Evolutionary conservation across 2,329 filamentous ascomycete species (phyloP).

Genomic region (Thelonectria olida): DNA sequence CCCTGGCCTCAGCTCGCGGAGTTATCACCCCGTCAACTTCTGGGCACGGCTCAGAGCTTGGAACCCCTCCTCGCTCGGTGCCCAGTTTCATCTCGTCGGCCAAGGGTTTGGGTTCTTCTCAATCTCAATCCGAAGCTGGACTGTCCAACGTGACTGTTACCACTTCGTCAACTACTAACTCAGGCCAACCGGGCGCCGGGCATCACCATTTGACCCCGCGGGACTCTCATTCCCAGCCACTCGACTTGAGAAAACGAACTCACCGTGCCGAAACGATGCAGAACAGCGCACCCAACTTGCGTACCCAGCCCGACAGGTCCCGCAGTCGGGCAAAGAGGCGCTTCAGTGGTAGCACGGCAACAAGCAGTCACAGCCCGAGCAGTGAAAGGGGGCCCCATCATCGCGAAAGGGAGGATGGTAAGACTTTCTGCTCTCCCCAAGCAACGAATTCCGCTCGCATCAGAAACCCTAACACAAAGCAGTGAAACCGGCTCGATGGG

Average conservation of each 20-base stretch:
- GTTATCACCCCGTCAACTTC: slow-evolving; percentile 60
- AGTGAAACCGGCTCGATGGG: slow-evolving; percentile 67
- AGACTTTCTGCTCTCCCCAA: slow-evolving; percentile 25
- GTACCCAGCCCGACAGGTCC: slow-evolving; percentile 64
- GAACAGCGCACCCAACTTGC: slow-evolving; percentile 46
- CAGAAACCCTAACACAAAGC: slow-evolving; percentile 39
- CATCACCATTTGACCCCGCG: slow-evolving; percentile 58
- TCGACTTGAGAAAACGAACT: slow-evolving; percentile 58
- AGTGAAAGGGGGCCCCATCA: slow-evolving; percentile 69
- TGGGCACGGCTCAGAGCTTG: slow-evolving; percentile 61
- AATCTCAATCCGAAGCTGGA: slow-evolving; percentile 60
- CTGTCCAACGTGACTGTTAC: slow-evolving; percentile 63
- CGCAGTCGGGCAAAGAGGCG: slow-evolving; percentile 77
- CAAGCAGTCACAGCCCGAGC: slow-evolving; percentile 82
- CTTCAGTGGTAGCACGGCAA: slow-evolving; percentile 83
- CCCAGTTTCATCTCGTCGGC: slow-evolving; percentile 58
- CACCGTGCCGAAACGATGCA: slow-evolving; percentile 48
- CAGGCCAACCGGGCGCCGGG: slow-evolving; percentile 51
- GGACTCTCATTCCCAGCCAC: slow-evolving; percentile 50
- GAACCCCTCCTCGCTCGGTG: slow-evolving; percentile 51
- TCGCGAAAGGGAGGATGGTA: slow-evolving; percentile 66
- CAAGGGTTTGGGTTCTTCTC: slow-evolving; percentile 52
- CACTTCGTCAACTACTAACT: slow-evolving; percentile 56
- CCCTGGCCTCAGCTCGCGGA: slow-evolving; percentile 69
- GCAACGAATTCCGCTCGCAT: neutral